Evolutionary conservation across 805 yeast genomes (phyloP).

Genomic region (Sugiyamaella qingdaonensis): DNA sequence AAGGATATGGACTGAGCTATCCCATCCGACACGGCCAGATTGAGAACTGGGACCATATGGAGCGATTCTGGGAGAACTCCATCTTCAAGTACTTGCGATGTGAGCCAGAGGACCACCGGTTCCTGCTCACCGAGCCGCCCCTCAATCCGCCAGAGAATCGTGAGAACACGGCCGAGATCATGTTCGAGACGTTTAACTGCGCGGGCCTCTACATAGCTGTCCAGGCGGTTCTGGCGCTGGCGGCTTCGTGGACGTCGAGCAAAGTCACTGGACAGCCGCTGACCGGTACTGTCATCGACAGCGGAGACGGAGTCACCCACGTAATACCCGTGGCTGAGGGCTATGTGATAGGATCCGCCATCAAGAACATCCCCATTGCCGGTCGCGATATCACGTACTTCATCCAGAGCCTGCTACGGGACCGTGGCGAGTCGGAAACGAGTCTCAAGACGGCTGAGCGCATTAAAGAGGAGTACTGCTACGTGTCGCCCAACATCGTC

Average conservation of each 20-base stretch:
- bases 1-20: conserved; percentile 73
- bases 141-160: conserved; percentile 99
- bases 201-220: conserved; percentile 98
- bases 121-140: conserved; percentile 95
- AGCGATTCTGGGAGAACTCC: conserved; percentile 96
- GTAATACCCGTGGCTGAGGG: conserved; percentile 99
- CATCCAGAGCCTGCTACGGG: conserved; percentile 89
- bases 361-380: conserved; percentile 96
- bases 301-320: conserved; percentile 99
- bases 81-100: conserved; percentile 94
- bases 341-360: conserved; percentile 95
- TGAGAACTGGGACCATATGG: conserved; percentile 99
- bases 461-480: conserved; percentile 94
- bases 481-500: conserved; percentile 96
- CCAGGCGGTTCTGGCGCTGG: conserved; percentile 96
- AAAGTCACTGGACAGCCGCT: conserved; percentile 92
- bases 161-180: conserved; percentile 96
- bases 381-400: conserved; percentile 96
- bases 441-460: conserved; percentile 93
- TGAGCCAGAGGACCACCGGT: conserved; percentile 98
- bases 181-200: conserved; percentile 98
- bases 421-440: conserved; percentile 93
- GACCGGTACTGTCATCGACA: conserved; percentile 97
- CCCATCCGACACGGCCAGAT: conserved; percentile 98
- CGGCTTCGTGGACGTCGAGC: conserved; percentile 98